Evolutionary conservation across 352 stramenopile species (phyloP).

Genomic region (Blastocystis sp.): DNA sequence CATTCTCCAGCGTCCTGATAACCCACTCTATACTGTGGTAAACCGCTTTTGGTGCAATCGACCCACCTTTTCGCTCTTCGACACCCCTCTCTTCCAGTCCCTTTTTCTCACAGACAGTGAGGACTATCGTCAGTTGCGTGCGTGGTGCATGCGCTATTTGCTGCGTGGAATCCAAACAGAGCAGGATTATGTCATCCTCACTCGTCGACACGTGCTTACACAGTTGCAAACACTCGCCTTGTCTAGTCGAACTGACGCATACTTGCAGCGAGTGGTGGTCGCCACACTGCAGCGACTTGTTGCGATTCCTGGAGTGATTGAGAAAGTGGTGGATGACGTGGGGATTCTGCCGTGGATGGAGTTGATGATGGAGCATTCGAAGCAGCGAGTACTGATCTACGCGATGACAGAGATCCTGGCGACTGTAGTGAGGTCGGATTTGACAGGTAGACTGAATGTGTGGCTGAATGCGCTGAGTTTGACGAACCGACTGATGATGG

Average conservation of each 20-base stretch:
- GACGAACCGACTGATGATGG: not conserved
- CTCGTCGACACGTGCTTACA: conserved; percentile 12
- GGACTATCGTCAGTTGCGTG: not conserved
- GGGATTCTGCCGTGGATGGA: conserved; percentile 8
- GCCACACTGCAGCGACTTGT: not conserved
- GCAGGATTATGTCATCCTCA: not conserved
- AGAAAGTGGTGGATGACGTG: not conserved
- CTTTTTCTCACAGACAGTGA: not conserved
- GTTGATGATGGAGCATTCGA: not conserved
- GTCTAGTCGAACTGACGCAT: not conserved
- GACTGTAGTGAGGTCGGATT: not conserved
- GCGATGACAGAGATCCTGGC: not conserved
- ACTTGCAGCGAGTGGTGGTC: conserved; percentile 17
- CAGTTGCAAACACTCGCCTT: conserved; percentile 19
- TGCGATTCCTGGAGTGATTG: not conserved
- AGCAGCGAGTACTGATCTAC: not conserved
- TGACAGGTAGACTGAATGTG: not conserved
- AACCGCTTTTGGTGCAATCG: conserved; percentile 36
- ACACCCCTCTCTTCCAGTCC: conserved; percentile 42
- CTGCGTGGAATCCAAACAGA: conserved; percentile 32
- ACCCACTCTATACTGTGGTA: conserved; percentile 4
- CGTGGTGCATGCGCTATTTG: conserved; percentile 35
- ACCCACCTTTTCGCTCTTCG: conserved; percentile 3
- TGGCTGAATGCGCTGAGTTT: not conserved
- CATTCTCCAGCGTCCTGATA: conserved; percentile 1